Evolutionary conservation across 495 filamentous ascomycete genomes (phyloP).

Genomic region (Chaetomidium leptoderma): DNA sequence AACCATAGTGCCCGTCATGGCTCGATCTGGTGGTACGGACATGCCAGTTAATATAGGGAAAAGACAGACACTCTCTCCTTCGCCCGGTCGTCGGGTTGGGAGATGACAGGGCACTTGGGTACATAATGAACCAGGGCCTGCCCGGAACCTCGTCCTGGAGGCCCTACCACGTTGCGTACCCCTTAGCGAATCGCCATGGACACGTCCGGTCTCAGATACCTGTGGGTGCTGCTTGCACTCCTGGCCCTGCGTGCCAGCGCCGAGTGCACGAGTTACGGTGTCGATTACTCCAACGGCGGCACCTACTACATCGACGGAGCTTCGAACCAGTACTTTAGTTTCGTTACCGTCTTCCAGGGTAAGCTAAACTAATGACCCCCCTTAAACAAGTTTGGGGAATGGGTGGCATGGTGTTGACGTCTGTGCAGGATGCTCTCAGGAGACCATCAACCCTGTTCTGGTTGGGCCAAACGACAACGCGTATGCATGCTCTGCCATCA

Average conservation of each 20-base stretch:
- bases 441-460: conserved; percentile 39
- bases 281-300: conserved; percentile 43
- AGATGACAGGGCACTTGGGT: no score
- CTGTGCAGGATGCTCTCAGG: conserved; percentile 34
- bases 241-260: conserved; percentile 30
- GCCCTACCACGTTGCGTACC: neutral
- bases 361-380: no score
- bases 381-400: no score
- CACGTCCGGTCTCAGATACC: conserved; percentile 15
- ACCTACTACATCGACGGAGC: conserved; percentile 40
- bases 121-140: neutral
- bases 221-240: conserved; percentile 25
- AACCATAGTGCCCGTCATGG: neutral
- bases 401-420: neutral
- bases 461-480: conserved; percentile 35
- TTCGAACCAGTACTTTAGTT: conserved; percentile 42
- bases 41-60: neutral
- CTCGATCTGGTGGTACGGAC: neutral
- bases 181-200: conserved; percentile 15
- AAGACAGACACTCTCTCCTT: neutral
- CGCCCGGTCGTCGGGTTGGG: neutral
- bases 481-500: conserved; percentile 39
- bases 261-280: conserved; percentile 39
- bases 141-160: neutral
- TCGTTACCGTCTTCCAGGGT: conserved; percentile 44